Evolutionary conservation across 306 rosid species (phyloP).

Genomic region (Gynostemma pentaphyllum): DNA sequence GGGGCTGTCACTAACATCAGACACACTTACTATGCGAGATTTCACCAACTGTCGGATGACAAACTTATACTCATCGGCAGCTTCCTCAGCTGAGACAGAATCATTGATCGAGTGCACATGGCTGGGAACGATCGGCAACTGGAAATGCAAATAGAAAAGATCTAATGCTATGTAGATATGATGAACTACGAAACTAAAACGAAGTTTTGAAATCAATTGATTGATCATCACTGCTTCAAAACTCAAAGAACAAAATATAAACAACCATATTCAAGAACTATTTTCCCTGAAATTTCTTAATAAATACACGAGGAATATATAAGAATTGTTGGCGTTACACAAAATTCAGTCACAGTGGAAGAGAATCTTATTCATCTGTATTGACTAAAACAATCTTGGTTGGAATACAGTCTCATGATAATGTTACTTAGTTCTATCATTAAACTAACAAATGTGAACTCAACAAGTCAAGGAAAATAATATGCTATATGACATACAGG

Average conservation of each 20-base stretch:
- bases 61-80: conserved; percentile 83
- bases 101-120: conserved; percentile 87
- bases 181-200: background rate
- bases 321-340: background rate
- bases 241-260: background rate
- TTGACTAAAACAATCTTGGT: background rate
- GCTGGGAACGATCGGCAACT: conserved; percentile 87
- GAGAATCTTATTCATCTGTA: background rate
- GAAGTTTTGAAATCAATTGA: no score
- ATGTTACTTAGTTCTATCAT: background rate
- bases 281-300: background rate
- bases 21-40: conserved; percentile 67
- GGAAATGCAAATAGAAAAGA: conserved; percentile 18
- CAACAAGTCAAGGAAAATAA: background rate
- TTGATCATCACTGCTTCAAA: no score
- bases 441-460: background rate
- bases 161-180: background rate
- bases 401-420: background rate
- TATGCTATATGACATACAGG: background rate
- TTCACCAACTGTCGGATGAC: conserved; percentile 82
- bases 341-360: background rate
- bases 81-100: conserved; percentile 86
- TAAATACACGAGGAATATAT: background rate
- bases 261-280: background rate
- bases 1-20: conserved; percentile 83